Evolutionary conservation across 371 early-diverging fungal genomes (phyloP).

Genomic region (Mortierella sp.): DNA sequence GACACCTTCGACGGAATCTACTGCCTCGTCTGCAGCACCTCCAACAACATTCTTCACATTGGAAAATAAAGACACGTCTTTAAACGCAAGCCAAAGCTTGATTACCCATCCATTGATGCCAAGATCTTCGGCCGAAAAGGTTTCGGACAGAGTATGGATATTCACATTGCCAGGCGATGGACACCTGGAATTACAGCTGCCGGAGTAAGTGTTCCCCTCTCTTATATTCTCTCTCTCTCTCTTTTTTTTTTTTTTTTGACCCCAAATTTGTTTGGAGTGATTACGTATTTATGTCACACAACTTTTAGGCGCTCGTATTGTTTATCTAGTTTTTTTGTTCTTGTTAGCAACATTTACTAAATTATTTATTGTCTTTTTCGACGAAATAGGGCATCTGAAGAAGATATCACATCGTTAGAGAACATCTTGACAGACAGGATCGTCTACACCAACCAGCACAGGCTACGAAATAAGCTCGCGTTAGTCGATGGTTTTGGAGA

Average conservation of each 20-base stretch:
- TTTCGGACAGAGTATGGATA: constrained; percentile 24
- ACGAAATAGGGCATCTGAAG: constrained; percentile 16
- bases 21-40: background rate
- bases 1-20: background rate
- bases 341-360: background rate
- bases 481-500: constrained; percentile 53
- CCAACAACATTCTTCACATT: constrained; percentile 45
- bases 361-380: background rate
- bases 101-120: constrained; percentile 55
- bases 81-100: constrained; percentile 39
- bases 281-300: background rate
- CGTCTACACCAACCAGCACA: constrained; percentile 49
- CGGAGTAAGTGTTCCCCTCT: constrained; percentile 34
- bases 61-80: constrained; percentile 40
- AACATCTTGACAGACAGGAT: constrained; percentile 43
- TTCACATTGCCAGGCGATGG: constrained; percentile 48
- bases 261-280: background rate
- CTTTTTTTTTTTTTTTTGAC: background rate
- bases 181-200: constrained; percentile 35
- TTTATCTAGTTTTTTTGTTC: too few species aligned
- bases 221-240: background rate
- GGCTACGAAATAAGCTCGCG: constrained; percentile 42
- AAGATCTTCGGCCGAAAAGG: constrained; percentile 43
- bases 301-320: background rate
- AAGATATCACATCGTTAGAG: constrained; percentile 30